Conservation (phyloP, 306 rosid genomes). For the Echinosophora koreensis region DNA sequence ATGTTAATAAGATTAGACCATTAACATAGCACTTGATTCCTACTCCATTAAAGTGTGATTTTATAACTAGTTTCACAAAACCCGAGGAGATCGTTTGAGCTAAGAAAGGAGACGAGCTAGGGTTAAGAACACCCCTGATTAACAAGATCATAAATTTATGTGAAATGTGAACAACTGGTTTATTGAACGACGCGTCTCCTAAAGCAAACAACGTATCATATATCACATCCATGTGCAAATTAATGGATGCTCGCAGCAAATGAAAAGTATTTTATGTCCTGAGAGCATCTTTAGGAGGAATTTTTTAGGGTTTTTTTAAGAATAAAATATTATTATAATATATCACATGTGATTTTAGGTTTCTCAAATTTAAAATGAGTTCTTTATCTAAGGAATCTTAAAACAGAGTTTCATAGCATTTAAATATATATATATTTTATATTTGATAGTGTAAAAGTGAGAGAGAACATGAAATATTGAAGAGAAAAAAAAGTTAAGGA, state of each 20-base stretch:
- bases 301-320: too few species aligned
- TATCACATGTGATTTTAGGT: too few species aligned
- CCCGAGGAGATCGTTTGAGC: constrained; percentile 48
- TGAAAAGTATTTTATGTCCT: neutral
- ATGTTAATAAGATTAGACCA: constrained; percentile 62
- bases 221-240: constrained; percentile 42
- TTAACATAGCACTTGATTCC: constrained; percentile 50
- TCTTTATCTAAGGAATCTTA: too few species aligned
- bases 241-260: constrained; percentile 38
- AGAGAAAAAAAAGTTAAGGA: too few species aligned
- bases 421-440: too few species aligned
- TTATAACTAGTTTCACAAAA: constrained; percentile 33
- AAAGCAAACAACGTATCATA: constrained; percentile 40
- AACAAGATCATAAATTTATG: constrained; percentile 63
- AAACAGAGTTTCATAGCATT: too few species aligned
- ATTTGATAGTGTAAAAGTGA: too few species aligned
- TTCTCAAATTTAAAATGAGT: too few species aligned
- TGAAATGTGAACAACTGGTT: constrained; percentile 45
- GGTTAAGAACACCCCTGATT: constrained; percentile 51
- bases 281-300: too few species aligned
- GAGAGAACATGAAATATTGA: too few species aligned
- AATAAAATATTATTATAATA: too few species aligned
- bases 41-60: constrained; percentile 39
- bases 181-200: constrained; percentile 26
- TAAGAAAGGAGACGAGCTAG: constrained; percentile 35